Evolutionary conservation across 495 filamentous ascomycete species (phyloP).

Genomic region (Astrothelium macrocarpum): DNA sequence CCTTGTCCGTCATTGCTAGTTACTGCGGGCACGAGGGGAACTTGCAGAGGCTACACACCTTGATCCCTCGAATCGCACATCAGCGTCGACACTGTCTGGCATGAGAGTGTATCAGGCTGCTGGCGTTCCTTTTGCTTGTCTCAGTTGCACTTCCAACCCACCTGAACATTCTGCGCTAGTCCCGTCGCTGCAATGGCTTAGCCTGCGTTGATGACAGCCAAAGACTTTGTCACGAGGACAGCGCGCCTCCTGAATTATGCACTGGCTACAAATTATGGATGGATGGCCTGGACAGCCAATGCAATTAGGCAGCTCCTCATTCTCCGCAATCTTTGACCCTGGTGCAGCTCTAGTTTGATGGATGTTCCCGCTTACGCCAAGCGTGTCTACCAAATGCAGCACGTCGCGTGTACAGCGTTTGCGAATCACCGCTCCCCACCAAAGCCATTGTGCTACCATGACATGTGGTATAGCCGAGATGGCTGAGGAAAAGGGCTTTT

Average conservation of each 20-base stretch:
- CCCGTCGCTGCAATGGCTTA: background rate
- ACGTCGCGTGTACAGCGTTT: background rate
- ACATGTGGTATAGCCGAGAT: background rate
- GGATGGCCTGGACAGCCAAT: background rate
- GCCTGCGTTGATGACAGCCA: background rate
- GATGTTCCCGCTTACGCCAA: background rate
- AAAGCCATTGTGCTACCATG: background rate
- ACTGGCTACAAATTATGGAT: background rate
- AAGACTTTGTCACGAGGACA: conserved; percentile 2
- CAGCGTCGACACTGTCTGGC: background rate
- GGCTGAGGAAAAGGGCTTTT: background rate
- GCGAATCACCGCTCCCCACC: background rate
- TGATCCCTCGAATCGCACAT: background rate
- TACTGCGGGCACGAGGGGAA: conserved; percentile 6
- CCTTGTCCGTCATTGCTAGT: conserved; percentile 4
- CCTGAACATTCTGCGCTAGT: background rate
- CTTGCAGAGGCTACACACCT: background rate
- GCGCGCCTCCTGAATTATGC: conserved; percentile 1
- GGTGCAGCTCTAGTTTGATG: background rate
- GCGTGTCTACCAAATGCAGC: background rate
- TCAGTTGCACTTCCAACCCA: background rate
- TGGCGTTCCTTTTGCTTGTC: background rate
- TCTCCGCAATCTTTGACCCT: conserved; percentile 4
- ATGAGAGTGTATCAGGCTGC: conserved; percentile 5
- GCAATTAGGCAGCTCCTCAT: background rate